phyloP scores from a whole-genome alignment of 2,329 filamentous ascomycete genomes.

The Eutypa lata region DNA sequence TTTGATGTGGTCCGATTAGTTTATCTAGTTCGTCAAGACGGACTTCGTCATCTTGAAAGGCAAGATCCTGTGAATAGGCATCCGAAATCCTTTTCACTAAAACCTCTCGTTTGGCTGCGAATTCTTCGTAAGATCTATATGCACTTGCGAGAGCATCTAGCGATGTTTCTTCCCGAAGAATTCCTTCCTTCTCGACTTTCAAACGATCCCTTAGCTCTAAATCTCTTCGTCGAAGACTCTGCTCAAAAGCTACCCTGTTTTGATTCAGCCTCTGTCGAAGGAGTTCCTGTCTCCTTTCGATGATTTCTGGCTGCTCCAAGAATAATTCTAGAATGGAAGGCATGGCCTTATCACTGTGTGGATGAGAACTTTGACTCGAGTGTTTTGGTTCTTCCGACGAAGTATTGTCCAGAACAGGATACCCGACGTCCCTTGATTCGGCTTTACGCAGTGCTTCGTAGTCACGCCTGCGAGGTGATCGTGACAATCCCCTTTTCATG shows the following conservation, averaged over 20 bases:
- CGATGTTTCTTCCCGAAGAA: conserved; percentile 44
- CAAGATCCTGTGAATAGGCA: conserved; percentile 47
- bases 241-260: conserved; percentile 47
- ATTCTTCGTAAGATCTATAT: conserved; percentile 38
- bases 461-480: conserved; percentile 18
- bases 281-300: conserved; percentile 32
- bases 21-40: conserved; percentile 47
- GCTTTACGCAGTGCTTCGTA: conserved; percentile 7
- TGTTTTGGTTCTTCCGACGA: conserved; percentile 9
- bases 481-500: conserved; percentile 9
- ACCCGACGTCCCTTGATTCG: conserved; percentile 6
- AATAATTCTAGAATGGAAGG: conserved; percentile 35
- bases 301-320: conserved; percentile 29
- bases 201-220: conserved; percentile 44
- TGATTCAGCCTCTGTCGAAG: conserved; percentile 42
- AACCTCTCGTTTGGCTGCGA: conserved; percentile 42
- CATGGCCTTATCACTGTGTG: conserved; percentile 27
- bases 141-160: conserved; percentile 39
- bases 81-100: conserved; percentile 45
- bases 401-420: conserved; percentile 3
- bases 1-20: conserved; percentile 42
- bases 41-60: conserved; percentile 50
- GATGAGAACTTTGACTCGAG: conserved; percentile 13
- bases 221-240: conserved; percentile 44
- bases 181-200: conserved; percentile 46